Evolutionary conservation across 257 asterid species (phyloP).

Genomic region (Solanum neorickii): DNA sequence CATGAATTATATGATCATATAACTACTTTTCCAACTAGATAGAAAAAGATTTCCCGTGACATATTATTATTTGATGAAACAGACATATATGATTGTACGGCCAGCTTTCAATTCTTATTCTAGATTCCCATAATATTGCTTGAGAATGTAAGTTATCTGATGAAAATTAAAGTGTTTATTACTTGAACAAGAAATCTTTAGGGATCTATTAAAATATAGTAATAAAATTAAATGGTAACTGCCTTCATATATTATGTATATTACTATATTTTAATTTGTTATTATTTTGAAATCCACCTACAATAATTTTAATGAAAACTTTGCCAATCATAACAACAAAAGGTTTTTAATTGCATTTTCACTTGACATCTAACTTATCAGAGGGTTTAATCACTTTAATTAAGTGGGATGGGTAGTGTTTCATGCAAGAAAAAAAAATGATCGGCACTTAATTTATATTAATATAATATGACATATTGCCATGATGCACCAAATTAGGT

Average conservation of each 20-base stretch:
- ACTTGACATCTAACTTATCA: background rate
- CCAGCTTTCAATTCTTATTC: background rate
- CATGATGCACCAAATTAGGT: background rate
- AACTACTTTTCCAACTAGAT: background rate
- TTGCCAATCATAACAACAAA: background rate
- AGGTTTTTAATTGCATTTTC: background rate
- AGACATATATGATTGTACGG: background rate
- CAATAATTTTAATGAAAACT: background rate
- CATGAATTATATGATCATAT: background rate
- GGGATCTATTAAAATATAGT: background rate
- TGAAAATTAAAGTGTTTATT: background rate
- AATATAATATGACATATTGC: background rate
- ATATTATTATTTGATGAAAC: background rate
- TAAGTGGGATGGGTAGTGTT: background rate
- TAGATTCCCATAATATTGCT: background rate
- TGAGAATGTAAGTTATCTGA: background rate
- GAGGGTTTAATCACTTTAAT: background rate
- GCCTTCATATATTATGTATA: background rate
- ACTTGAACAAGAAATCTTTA: background rate
- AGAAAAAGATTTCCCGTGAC: background rate
- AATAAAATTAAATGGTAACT: background rate
- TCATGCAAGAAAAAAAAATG: background rate
- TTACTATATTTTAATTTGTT: background rate
- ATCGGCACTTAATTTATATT: background rate
- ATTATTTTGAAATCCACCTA: background rate